phyloP scores from a whole-genome alignment of 306 rosid species.

The Pterocarpus santalinus region DNA sequence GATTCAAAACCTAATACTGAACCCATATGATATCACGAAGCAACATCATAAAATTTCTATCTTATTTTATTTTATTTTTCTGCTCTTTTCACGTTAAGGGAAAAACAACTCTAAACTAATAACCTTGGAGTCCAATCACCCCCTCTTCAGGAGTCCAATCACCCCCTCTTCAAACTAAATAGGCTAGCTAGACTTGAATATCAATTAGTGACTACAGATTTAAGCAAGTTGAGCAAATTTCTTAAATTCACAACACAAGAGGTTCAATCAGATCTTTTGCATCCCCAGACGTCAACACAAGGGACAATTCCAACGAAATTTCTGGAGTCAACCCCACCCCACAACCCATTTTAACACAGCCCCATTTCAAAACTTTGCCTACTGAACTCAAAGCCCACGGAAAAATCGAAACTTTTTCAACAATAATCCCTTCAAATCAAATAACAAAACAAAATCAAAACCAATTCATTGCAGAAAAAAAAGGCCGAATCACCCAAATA shows the following conservation, averaged over 20 bases:
- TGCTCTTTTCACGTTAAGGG: too few species aligned
- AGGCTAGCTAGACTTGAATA: conserved; percentile 3
- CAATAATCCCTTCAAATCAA: background rate
- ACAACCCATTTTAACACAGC: conserved; percentile 18
- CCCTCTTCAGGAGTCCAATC: background rate
- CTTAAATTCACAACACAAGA: conserved; percentile 27
- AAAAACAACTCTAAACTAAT: too few species aligned
- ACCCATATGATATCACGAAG: conserved; percentile 11
- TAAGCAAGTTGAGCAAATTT: conserved; percentile 41
- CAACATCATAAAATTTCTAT: conserved; percentile 11
- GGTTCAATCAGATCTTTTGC: conserved; percentile 11
- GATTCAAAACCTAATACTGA: conserved; percentile 32
- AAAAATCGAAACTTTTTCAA: conserved; percentile 44
- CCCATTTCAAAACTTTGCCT: background rate
- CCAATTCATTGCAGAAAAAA: background rate
- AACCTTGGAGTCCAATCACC: background rate
- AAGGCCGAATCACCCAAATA: conserved; percentile 26
- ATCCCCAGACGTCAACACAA: conserved; percentile 43
- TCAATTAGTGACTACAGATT: conserved; percentile 24
- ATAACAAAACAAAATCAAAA: background rate
- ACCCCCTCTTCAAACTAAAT: background rate
- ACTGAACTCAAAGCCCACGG: background rate
- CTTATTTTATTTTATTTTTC: too few species aligned
- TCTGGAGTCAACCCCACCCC: conserved; percentile 29
- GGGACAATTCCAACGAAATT: conserved; percentile 28